Evolutionary conservation across 768 basidiomycete species (phyloP), one percentile per base, ranked within the genome.

Genomic region (Amanita fuliginea): DNA sequence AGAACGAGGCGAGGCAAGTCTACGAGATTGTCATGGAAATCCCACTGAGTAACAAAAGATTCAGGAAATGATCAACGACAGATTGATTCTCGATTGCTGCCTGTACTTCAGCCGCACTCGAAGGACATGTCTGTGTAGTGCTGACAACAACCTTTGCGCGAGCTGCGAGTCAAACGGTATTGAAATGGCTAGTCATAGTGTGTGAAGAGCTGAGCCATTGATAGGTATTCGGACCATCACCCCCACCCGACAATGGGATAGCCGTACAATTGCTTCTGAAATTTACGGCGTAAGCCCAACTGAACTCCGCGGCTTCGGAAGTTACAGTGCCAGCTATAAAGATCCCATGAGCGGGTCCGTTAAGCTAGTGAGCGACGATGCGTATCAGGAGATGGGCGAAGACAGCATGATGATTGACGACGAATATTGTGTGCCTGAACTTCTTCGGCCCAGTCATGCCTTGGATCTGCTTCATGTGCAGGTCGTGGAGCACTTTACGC

Each of bases 61-160:
- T 41, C 21, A 42, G 62, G 59, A 72, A 53, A 70, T 71, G 58
- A 62, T 56, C 51, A 88, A 87, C 56, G 88, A 92, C 57, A 69
- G 71, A 46, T 63, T 83, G 34, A 87, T 92, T 56, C 63, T 84
- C 46, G 89, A 90, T 60, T 91, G 87, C 56, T 84, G 81, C 57
- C 65, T 71, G 55, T 83, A 80, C 61, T 86, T 82, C 47, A 62
- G 55, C 34, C 68, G 64, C n/a, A 63, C 57, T 40, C 65, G 68
- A n/a, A 68, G 63, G 52, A 81, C 81, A n/a, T 66, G 74, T 46
- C 55, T 88, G 39, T 80, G 81, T 60, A 86, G 78, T 49, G 76
- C 71, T 42, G 88, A 91, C 63, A 80, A 75, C 42, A 83, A 83
- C 54, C 63, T 90, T 26, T 76, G 73, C 49, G 66, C 79, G 44